Percentiles rank a stretch among this genome's conserved stretches.
phyloP scores from a whole-genome alignment of 768 basidiomycete species.

The Russula brevipes region DNA sequence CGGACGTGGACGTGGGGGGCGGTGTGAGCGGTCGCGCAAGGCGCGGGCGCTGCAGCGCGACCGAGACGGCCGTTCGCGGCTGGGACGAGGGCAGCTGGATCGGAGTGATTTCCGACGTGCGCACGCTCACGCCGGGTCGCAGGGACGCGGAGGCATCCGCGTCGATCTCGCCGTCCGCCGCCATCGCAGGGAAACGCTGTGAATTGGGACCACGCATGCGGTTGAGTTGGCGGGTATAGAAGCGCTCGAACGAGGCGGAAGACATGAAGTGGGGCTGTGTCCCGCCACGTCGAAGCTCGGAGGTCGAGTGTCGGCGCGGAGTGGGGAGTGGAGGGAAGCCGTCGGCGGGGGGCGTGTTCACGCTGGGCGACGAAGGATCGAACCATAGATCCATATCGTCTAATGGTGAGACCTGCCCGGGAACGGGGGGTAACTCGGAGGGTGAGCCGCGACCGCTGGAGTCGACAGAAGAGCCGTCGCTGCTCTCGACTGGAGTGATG shows the following conservation, averaged over 20 bases:
- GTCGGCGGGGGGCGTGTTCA: background rate
- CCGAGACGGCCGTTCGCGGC: conserved; percentile 7
- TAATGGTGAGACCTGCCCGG: conserved; percentile 4
- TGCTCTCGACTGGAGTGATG: conserved; percentile 17
- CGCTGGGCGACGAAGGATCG: background rate
- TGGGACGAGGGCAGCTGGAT: conserved; percentile 23
- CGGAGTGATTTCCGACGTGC: conserved; percentile 24
- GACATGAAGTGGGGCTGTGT: conserved; percentile 1
- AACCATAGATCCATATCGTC: conserved; percentile 15
- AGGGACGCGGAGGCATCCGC: background rate
- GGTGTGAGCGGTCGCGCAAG: conserved; percentile 10
- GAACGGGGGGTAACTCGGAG: conserved; percentile 13
- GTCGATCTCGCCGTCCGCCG: conserved; percentile 9
- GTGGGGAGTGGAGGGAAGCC: conserved; percentile 2
- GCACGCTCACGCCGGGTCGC: conserved; percentile 16
- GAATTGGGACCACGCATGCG: conserved; percentile 1
- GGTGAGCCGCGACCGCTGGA: conserved; percentile 25
- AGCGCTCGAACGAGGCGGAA: conserved; percentile 12
- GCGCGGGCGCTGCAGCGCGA: conserved; percentile 1
- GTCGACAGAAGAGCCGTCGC: conserved; percentile 17
- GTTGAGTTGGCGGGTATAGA: conserved; percentile 12
- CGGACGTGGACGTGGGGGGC: background rate
- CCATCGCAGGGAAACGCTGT: conserved; percentile 2
- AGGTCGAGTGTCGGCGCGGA: conserved; percentile 19
- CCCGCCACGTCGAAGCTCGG: conserved; percentile 9